Conservation (phyloP, 257 asterid genomes). For the Euphrasia confusa region DNA sequence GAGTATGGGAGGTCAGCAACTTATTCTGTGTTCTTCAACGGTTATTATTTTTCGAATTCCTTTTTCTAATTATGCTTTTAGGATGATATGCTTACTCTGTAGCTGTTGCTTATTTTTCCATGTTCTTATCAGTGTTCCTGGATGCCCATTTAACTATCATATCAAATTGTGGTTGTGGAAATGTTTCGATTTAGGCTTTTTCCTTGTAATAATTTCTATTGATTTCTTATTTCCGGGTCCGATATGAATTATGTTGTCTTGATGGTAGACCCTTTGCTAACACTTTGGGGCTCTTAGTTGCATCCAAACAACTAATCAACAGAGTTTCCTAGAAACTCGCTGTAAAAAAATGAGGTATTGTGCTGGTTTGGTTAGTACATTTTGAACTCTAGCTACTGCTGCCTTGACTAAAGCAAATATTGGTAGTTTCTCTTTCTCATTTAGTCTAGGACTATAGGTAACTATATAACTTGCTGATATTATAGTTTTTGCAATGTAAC, state of each 20-base stretch:
- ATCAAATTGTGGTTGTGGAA: constrained; percentile 15
- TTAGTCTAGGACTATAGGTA: neutral
- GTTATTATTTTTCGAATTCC: constrained; percentile 12
- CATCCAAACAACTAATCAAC: too few species aligned
- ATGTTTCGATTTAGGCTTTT: constrained; percentile 16
- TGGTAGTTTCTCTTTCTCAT: constrained; percentile 1
- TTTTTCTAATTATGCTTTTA: constrained; percentile 9
- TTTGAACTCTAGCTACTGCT: constrained; percentile 2
- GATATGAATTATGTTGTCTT: constrained; percentile 14
- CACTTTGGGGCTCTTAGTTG: too few species aligned
- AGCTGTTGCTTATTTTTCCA: constrained; percentile 3
- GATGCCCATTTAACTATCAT: constrained; percentile 8
- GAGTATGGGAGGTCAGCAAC: constrained; percentile 83
- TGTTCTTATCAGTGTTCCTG: constrained; percentile 10
- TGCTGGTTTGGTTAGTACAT: constrained; percentile 7
- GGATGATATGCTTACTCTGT: constrained; percentile 16
- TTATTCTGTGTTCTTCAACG: constrained; percentile 18
- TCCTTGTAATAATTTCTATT: constrained; percentile 16
- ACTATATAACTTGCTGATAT: neutral
- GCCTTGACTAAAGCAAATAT: neutral
- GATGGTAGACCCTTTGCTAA: constrained; percentile 6
- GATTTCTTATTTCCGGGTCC: constrained; percentile 16
- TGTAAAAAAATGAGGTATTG: constrained; percentile 2
- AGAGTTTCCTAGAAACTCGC: neutral
- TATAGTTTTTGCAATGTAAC: too few species aligned